Conservation (phyloP, 2,329 filamentous ascomycete genomes). For the Fusarium secorum region DNA sequence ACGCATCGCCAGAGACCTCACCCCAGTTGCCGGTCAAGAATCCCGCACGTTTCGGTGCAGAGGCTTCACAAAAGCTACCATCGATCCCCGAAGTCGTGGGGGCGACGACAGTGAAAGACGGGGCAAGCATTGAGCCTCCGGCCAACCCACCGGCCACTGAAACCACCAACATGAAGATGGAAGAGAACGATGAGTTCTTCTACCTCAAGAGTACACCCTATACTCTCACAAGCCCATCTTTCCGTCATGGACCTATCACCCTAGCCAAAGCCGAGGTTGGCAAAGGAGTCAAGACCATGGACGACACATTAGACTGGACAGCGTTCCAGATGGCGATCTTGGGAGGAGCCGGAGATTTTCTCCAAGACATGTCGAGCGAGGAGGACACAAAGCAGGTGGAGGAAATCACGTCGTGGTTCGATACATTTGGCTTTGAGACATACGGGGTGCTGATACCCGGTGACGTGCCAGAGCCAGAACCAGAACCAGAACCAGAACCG, state of each 20-base stretch:
- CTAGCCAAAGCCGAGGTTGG: conserved; percentile 56
- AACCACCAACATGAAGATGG: conserved; percentile 31
- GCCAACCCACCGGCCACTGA: conserved; percentile 1
- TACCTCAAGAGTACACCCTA: conserved; percentile 59
- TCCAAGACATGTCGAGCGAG: conserved; percentile 52
- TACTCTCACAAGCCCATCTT: conserved; percentile 57
- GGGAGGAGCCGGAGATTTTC: conserved; percentile 63
- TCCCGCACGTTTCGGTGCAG: conserved; percentile 23
- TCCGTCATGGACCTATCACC: conserved; percentile 64
- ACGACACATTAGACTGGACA: conserved; percentile 66
- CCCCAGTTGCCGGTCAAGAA: conserved; percentile 36
- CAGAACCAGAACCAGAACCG: not conserved
- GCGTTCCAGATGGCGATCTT: conserved; percentile 72
- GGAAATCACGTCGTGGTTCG: conserved; percentile 61
- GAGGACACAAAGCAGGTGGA: conserved; percentile 55
- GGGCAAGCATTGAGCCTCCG: conserved; percentile 3
- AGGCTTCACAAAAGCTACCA: conserved; percentile 24
- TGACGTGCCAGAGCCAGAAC: not conserved
- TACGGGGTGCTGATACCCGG: conserved; percentile 51
- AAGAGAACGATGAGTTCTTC: conserved; percentile 55
- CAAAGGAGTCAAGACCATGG: conserved; percentile 50
- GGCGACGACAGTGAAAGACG: conserved; percentile 16
- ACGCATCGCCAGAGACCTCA: not conserved
- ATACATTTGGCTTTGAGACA: conserved; percentile 57
- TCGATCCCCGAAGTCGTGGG: conserved; percentile 39